Percentiles rank a stretch among this genome's conserved stretches.
Evolutionary conservation across 2,329 filamentous ascomycete species (phyloP).

Genomic region (Immersiporthe knoxdaviesiana): DNA sequence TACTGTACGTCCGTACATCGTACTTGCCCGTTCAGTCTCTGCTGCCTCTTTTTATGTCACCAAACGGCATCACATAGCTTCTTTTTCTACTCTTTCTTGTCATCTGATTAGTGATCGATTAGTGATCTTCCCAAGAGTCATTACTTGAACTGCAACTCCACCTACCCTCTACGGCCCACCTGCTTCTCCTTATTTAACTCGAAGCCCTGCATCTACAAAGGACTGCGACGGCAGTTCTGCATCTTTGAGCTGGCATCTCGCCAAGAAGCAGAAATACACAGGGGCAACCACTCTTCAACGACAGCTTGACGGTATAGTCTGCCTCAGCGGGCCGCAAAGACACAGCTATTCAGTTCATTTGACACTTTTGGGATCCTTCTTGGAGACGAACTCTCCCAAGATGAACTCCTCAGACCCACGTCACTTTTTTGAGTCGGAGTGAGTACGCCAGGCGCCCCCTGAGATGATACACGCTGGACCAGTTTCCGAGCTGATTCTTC

Average conservation of each 20-base stretch:
- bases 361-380: background rate
- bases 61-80: background rate
- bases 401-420: constrained; percentile 74
- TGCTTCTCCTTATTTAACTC: background rate
- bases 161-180: background rate
- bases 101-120: background rate
- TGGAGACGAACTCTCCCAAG: constrained; percentile 42
- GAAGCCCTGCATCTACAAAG: background rate
- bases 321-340: background rate
- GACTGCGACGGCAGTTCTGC: background rate
- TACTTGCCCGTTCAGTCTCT: background rate
- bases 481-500: constrained; percentile 16
- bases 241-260: background rate
- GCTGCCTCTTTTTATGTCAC: background rate
- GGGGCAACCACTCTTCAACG: background rate
- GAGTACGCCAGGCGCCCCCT: constrained; percentile 41
- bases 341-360: background rate
- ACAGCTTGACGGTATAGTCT: background rate
- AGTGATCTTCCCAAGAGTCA: too few relatives aligned
- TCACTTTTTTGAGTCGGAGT: constrained; percentile 94
- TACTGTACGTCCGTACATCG: too few relatives aligned
- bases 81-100: background rate
- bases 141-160: background rate
- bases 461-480: constrained; percentile 37
- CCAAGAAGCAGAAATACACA: background rate